These are phyloP conservation scores for Rhodomyrtus psidioides DNA, from an alignment of 441 rosid species.

Conservation along the genomic window DNA sequence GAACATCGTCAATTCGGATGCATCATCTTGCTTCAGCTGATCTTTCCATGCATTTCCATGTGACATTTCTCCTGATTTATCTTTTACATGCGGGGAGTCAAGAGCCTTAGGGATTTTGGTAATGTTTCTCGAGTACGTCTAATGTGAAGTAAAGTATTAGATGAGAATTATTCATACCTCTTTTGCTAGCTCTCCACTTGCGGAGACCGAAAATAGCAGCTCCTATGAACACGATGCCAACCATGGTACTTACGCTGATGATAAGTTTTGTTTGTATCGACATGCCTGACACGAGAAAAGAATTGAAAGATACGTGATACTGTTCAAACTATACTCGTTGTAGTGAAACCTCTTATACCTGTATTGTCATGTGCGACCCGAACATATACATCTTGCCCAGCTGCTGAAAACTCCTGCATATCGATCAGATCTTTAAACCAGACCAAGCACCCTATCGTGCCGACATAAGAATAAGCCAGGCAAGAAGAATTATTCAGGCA, in stretches of 20 bases:
- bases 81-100: background rate
- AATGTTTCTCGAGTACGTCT: too few relatives aligned
- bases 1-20: background rate
- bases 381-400: background rate
- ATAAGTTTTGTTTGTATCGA: background rate
- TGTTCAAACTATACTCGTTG: too few relatives aligned
- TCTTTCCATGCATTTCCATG: background rate
- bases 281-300: background rate
- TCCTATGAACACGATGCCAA: background rate
- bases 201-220: background rate
- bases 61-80: too few relatives aligned
- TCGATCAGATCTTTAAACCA: background rate
- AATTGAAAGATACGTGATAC: background rate
- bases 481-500: slow-evolving; percentile 20
- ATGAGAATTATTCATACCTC: too few relatives aligned
- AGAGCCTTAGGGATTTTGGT: too few relatives aligned
- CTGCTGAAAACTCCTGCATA: background rate
- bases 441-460: background rate
- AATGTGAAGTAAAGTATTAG: too few relatives aligned
- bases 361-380: background rate
- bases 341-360: background rate
- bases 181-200: background rate
- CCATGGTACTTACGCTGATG: background rate
- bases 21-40: background rate
- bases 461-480: slow-evolving; percentile 5